phyloP scores from a whole-genome alignment of 805 yeast genomes.

The Kazachstania bromeliacearum region DNA sequence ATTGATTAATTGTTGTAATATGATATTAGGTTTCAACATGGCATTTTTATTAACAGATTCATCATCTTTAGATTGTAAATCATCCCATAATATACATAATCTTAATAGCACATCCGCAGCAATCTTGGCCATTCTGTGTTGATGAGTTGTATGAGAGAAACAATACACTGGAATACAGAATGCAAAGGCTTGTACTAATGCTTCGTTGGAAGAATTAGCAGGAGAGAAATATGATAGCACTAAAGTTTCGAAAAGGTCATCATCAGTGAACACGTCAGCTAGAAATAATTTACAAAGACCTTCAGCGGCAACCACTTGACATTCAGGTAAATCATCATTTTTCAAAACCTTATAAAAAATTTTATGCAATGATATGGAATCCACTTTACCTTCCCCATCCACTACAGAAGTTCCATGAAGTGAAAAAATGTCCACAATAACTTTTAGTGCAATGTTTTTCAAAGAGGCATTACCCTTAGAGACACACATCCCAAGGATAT shows the following conservation, averaged over 20 bases:
- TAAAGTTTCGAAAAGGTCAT: slow-evolving; percentile 61
- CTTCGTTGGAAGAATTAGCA: slow-evolving; percentile 48
- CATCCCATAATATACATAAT: slow-evolving; percentile 38
- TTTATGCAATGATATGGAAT: slow-evolving; percentile 56
- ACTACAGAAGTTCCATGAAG: slow-evolving; percentile 65
- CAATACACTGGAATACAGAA: slow-evolving; percentile 86
- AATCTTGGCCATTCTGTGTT: slow-evolving; percentile 50
- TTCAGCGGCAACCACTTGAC: slow-evolving; percentile 77
- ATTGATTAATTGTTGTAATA: slow-evolving; percentile 61
- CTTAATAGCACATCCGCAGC: slow-evolving; percentile 60
- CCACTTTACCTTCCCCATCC: slow-evolving; percentile 54
- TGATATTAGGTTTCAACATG: slow-evolving; percentile 38
- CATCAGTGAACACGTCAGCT: slow-evolving; percentile 64
- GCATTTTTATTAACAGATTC: slow-evolving; percentile 15
- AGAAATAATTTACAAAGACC: slow-evolving; percentile 76
- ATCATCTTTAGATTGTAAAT: slow-evolving; percentile 30
- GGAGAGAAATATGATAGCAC: slow-evolving; percentile 71
- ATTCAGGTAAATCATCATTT: slow-evolving; percentile 45
- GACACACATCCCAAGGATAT: slow-evolving; percentile 59
- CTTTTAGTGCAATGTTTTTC: slow-evolving; percentile 53
- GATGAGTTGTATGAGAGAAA: slow-evolving; percentile 65
- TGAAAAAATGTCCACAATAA: slow-evolving; percentile 69
- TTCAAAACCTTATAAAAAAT: slow-evolving; percentile 59
- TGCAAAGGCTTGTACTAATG: slow-evolving; percentile 67
- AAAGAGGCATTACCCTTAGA: slow-evolving; percentile 57